Conservation (phyloP, 768 basidiomycete species). For the Pholiota microspora region DNA sequence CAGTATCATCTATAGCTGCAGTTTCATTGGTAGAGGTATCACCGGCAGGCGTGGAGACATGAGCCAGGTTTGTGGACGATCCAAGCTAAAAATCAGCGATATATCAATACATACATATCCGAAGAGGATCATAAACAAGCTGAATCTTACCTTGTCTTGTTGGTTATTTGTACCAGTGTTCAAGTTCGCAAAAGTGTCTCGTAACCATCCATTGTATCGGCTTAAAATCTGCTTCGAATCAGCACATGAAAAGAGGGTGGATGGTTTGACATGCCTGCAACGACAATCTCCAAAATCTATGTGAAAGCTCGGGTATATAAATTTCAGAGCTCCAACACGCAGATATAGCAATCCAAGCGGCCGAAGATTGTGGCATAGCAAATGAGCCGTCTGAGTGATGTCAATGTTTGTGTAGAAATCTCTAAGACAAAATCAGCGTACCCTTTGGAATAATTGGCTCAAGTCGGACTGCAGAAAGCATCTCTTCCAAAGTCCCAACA, state of each 20-base stretch:
- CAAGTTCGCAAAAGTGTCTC: conserved; percentile 43
- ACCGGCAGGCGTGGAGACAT: conserved; percentile 48
- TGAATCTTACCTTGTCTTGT: conserved; percentile 28
- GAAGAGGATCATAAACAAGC: background rate
- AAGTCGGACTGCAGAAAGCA: conserved; percentile 43
- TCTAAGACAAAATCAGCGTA: no score
- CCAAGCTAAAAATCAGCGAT: conserved; percentile 12
- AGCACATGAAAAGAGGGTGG: background rate
- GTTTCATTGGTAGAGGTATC: conserved; percentile 56
- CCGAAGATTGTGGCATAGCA: conserved; percentile 50
- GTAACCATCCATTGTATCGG: conserved; percentile 80
- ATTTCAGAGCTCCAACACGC: conserved; percentile 88
- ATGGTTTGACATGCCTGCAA: conserved; percentile 63
- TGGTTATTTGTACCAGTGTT: conserved; percentile 34
- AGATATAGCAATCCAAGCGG: conserved; percentile 69
- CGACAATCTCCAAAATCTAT: conserved; percentile 89
- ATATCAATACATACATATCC: background rate
- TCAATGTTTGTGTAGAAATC: no score
- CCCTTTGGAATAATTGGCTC: conserved; percentile 42
- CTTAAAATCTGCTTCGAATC: conserved; percentile 60
- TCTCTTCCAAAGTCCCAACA: conserved; percentile 71
- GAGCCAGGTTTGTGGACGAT: conserved; percentile 32
- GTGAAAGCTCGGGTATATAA: conserved; percentile 77
- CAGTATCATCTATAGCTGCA: conserved; percentile 58
- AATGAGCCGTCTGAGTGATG: conserved; percentile 21